Percentiles rank a stretch among this genome's conserved stretches.
These are phyloP conservation scores for Taiozyma sp. DNA, from an alignment of 1,139 yeast genomes.

Conservation along the genomic window DNA sequence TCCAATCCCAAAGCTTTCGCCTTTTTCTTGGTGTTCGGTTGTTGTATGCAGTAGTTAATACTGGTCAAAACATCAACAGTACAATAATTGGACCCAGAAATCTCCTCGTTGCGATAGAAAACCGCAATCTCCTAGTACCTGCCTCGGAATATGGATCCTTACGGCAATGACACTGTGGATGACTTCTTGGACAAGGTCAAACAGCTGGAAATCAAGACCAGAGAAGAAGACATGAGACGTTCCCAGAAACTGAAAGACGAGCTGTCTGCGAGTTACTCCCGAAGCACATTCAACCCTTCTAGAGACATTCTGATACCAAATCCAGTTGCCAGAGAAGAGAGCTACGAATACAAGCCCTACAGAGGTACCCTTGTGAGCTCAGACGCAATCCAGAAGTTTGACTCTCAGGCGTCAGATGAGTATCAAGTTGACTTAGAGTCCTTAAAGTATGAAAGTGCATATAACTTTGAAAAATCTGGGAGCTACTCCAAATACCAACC, in stretches of 20 bases:
- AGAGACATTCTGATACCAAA: conserved; percentile 7
- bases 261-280: background rate
- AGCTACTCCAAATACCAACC: conserved; percentile 3
- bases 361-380: conserved; percentile 9
- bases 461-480: conserved; percentile 30
- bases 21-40: no score
- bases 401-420: conserved; percentile 12
- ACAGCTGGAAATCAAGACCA: conserved; percentile 25
- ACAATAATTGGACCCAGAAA: background rate
- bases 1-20: no score
- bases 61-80: background rate
- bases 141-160: background rate
- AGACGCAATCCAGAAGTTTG: conserved; percentile 13
- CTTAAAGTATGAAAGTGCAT: conserved; percentile 31
- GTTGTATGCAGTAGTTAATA: background rate
- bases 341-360: background rate
- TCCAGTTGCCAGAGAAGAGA: conserved; percentile 9
- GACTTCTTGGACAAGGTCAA: conserved; percentile 28
- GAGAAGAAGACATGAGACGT: conserved; percentile 11
- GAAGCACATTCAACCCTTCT: background rate
- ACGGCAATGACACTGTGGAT: conserved; percentile 21
- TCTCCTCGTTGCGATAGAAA: no score
- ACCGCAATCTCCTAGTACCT: no score
- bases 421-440: conserved; percentile 19
- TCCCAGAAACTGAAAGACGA: conserved; percentile 3